Base-by-base conservation (phyloP, 2,329 filamentous ascomycete species). In the Xylariaceae sp. region DNA sequence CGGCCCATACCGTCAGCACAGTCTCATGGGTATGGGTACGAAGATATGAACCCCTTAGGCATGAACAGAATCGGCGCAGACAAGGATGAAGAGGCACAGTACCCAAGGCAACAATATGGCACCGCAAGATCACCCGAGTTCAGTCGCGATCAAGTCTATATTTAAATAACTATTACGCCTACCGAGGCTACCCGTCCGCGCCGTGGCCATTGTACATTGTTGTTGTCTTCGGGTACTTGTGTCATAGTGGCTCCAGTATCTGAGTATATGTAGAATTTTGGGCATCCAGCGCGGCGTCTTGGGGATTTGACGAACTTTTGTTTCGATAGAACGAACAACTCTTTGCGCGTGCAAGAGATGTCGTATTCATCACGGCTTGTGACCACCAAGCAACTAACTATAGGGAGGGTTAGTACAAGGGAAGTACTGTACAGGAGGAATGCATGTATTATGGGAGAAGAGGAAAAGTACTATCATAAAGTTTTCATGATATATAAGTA, bases 21-120 rank as follows among this genome's bases (percentile, higher is more conserved):
- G 50, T 52, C 60, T 37, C 14, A 37, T 10, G 32, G 3, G 45
- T 62, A 63, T 44, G 62, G 55, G 16, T 63, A 74, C 44, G 74
- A 77, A 46, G 73, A 76, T 50, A 77, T 82, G 70, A 81, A 85
- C 64, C 81, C 82, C 2, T 71, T 85, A 20, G 79, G 75, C 52
- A 83, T 85, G 80, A 84, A 85, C 69, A 75, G 77, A 65, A 78
- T 83, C n/a, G n/a, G n/a, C n/a, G n/a, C n/a, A 74, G 81, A 71
- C 74, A 53, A 61, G 37, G 54, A 63, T 29, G 64, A 61, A 20
- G 58, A 66, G 26, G 46, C 47, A 50, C 50, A 56, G 21, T 62
- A 65, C 48, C 51, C 52, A 23, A 62, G 58, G 47, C 50, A 59
- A 16, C 60, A 56, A 52, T 65, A 65, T 32, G 60, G 43, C 47